Base-by-base conservation (phyloP, 371 early-diverging fungal species). In the Circinella umbellata region DNA sequence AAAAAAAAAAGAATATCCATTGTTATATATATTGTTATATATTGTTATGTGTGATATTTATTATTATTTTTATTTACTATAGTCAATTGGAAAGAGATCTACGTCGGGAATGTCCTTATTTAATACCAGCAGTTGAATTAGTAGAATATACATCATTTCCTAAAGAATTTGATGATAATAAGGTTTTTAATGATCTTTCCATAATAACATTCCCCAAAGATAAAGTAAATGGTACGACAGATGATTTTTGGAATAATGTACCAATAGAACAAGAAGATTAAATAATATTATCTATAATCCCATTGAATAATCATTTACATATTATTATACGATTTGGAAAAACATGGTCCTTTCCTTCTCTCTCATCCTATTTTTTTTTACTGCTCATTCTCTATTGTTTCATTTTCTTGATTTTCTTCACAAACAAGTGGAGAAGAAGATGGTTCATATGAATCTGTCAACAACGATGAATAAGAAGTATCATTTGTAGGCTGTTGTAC, bases 81-180 rank as follows among this genome's bases (percentile, higher is more conserved):
- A 88, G 88, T 64, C 86, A 85, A 66, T 67, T 85, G 5, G 83
- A 86, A 57, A 79, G 72, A 66, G 84, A 86, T 20, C 35, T 82
- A 13, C 75, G 69, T 1, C 79, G 77, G 54, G 86, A 88, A 69
- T 86, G 86, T 15, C 88, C 87, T 5, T 86, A 82, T 46, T 72
- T 88, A 17, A 79, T 88, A 10, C 85, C 87, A 46, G 88, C 84
- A 4, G 73, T 81, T 1, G 73, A 85, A 14, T 78, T 86, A 4
- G 72, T 82, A 13, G 57, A 74, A 0, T 70, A 75, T 13, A 67
- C 78, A 6, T 59, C 73, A 15, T 72, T 88, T 34, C 89, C 89
- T 3, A 67, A 75, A 66, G 84, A 86, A 60, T 89, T 89, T 73
- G 89, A 89, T 53, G 83, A 87, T 47, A 83, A 86, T 49, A 84